Base-by-base conservation (phyloP, 2,329 filamentous ascomycete species). In the Mycocentrospora acerina region DNA sequence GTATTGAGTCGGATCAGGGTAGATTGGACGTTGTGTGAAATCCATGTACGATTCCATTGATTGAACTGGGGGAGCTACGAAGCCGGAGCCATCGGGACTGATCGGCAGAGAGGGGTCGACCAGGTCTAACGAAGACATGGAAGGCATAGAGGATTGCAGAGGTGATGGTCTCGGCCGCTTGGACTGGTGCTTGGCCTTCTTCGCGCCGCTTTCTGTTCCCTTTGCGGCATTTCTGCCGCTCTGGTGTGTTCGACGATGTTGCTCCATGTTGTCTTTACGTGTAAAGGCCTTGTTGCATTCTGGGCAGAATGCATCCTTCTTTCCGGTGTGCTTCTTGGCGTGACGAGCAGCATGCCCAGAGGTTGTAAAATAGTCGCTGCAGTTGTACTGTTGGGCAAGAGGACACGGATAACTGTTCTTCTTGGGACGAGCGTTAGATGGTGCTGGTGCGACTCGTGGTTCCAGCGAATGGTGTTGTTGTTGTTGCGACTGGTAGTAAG, bases 261-360 rank as follows among this genome's bases (percentile, higher is more conserved):
- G 86, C 74, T 89, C 88, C 86, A 90, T 90, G 73, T 90, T 90
- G 74, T 90, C 86, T 54, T 85, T 83, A 48, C 86, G 83, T 9
- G 85, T 89, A 55, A 90, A 90, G 58, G 85, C 86, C 71, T 89
- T 89, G 66, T 81, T 79, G 72, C 86, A 90, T 43, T 84, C 84
- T 0, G 76, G 71, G 57, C 78, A 86, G 22, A 82, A 79, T 15
- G 88, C 84, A 11, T 82, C 82, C 71, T 90, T 90, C 68, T 88
- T 86, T 32, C 85, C 85, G 1, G 85, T 88, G 71, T 91, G 87
- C 59, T 89, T 90, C 67, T 90, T 90, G 43, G 86, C 86, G 64
- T 91, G 87, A 27, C 87, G 82, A 29, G 87, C 88, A n/a, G 88
- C 86, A 57, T 91, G 87, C 29, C 87, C 87, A 0, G 87, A 90